phyloP scores from a whole-genome alignment of 805 yeast species.

The Starmerella asiatica region DNA sequence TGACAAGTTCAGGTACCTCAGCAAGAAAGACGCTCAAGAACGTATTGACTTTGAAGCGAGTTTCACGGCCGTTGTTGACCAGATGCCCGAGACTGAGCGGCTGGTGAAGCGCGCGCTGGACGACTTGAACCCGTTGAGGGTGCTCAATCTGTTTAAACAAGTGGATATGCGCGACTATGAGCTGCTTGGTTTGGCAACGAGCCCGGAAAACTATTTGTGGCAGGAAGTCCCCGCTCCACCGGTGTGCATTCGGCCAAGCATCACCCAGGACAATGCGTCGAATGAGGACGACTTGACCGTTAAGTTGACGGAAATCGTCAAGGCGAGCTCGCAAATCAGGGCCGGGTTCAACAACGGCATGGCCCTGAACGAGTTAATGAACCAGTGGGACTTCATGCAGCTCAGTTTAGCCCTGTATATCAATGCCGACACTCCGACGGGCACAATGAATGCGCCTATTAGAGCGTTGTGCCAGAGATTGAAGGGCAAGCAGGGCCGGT shows the following conservation, averaged over 20 bases:
- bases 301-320: constrained; percentile 87
- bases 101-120: constrained; percentile 79
- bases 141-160: constrained; percentile 73
- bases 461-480: constrained; percentile 94
- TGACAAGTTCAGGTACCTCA: constrained; percentile 90
- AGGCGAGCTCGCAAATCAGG: constrained; percentile 87
- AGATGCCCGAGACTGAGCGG: constrained; percentile 79
- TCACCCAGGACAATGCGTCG: constrained; percentile 80
- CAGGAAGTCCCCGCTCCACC: constrained; percentile 97
- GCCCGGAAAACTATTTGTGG: constrained; percentile 95
- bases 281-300: constrained; percentile 97
- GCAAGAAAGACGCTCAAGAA: constrained; percentile 77
- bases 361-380: constrained; percentile 85
- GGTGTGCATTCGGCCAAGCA: constrained; percentile 96
- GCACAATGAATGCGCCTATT: constrained; percentile 53
- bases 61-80: constrained; percentile 55
- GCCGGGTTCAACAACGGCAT: constrained; percentile 95
- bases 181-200: constrained; percentile 76
- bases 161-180: constrained; percentile 82
- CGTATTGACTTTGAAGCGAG: constrained; percentile 79
- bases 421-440: constrained; percentile 81
- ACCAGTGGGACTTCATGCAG: constrained; percentile 97
- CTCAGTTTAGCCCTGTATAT: constrained; percentile 94
- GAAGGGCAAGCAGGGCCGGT: constrained; percentile 97
- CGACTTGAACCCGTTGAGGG: constrained; percentile 86